phyloP scores from a whole-genome alignment of 352 stramenopile genomes.

The Halophytophthora polymorphica region DNA sequence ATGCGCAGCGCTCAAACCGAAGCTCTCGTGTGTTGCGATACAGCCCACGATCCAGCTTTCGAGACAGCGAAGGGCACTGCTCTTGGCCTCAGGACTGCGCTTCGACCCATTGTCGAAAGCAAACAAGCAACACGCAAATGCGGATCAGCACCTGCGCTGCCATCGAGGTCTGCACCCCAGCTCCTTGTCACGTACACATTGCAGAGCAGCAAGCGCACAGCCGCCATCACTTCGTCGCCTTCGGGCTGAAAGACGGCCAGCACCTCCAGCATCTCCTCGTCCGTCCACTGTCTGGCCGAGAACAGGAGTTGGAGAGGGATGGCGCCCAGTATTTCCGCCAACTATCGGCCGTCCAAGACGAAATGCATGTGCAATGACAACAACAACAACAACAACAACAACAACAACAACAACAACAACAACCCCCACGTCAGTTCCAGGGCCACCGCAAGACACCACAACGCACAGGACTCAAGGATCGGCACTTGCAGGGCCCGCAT shows the following conservation, averaged over 20 bases:
- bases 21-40: constrained; percentile 36
- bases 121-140: constrained; percentile 2
- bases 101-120: not conserved
- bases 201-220: constrained; percentile 37
- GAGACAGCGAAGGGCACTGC: constrained; percentile 51
- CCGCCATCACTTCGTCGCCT: constrained; percentile 35
- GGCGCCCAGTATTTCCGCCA: constrained; percentile 43
- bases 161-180: no score
- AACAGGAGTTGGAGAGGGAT: constrained; percentile 47
- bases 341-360: constrained; percentile 14
- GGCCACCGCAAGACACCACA: not conserved
- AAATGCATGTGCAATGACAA: not conserved
- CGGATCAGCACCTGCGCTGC: not conserved
- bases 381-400: not conserved
- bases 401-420: not conserved
- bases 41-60: constrained; percentile 67
- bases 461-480: not conserved
- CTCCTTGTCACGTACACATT: constrained; percentile 40
- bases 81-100: constrained; percentile 32
- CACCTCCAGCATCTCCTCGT: constrained; percentile 22
- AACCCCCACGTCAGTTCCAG: not conserved
- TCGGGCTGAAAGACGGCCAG: constrained; percentile 38
- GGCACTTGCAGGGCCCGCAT: not conserved
- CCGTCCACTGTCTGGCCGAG: constrained; percentile 21
- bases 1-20: constrained; percentile 45